Percentiles rank a stretch among this genome's conserved stretches.
phyloP scores from a whole-genome alignment of 2,329 filamentous ascomycete species.

The Sclerotinia glacialis region DNA sequence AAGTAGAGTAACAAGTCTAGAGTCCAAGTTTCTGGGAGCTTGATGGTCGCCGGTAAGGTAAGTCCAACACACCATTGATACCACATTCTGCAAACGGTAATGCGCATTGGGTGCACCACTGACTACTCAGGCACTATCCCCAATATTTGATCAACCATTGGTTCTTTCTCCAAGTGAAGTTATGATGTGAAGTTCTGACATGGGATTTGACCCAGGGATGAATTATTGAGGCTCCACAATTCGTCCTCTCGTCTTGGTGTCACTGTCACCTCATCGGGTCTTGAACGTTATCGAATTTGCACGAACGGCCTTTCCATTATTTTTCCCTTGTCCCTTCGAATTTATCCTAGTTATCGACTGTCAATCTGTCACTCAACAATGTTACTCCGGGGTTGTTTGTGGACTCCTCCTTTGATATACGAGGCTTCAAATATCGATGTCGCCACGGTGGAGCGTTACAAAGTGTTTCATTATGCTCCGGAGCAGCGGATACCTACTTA shows the following conservation, averaged over 20 bases:
- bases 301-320: conserved; percentile 6
- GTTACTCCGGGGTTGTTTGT: conserved; percentile 2
- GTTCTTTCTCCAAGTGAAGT: neutral
- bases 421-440: conserved; percentile 6
- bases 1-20: neutral
- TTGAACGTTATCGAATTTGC: conserved; percentile 2
- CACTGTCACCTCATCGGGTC: conserved; percentile 10
- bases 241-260: neutral
- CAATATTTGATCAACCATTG: neutral
- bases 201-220: conserved; percentile 15
- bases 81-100: conserved; percentile 16
- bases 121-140: neutral
- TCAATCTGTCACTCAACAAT: conserved; percentile 14
- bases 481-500: conserved; percentile 22
- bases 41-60: neutral
- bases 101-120: neutral
- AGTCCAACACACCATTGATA: neutral
- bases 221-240: conserved; percentile 22
- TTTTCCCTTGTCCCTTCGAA: neutral
- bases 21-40: neutral
- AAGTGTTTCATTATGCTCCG: conserved; percentile 23
- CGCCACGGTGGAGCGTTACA: conserved; percentile 14
- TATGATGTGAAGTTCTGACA: neutral
- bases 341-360: conserved; percentile 11
- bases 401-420: conserved; percentile 2